A percentile compares a stretch with the other conserved stretches of the same genome.
phyloP scores from a whole-genome alignment of 306 rosid genomes.

The Trifolium dubium region DNA sequence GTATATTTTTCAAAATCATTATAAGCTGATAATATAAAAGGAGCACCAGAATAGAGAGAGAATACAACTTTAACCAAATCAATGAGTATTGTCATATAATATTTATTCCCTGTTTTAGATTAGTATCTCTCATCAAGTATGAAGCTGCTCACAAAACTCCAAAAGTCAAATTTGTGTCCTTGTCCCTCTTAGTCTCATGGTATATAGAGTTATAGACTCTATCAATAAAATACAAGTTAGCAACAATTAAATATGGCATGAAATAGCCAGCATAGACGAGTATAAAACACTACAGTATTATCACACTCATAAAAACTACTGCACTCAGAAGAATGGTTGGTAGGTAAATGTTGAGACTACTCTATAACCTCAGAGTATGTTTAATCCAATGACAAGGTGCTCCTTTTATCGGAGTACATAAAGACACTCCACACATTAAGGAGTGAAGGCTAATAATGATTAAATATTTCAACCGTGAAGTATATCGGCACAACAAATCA shows the following conservation, averaged over 20 bases:
- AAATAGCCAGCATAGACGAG: slow-evolving; percentile 1
- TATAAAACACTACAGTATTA: background rate
- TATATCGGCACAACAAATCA: slow-evolving; percentile 30
- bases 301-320: slow-evolving; percentile 20
- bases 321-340: slow-evolving; percentile 25
- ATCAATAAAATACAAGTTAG: slow-evolving; percentile 13
- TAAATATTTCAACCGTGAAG: background rate
- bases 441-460: too few species aligned
- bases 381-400: too few species aligned
- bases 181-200: slow-evolving; percentile 10
- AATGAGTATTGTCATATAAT: background rate
- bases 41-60: slow-evolving; percentile 12
- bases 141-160: slow-evolving; percentile 8
- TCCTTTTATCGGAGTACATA: too few species aligned
- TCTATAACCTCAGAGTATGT: too few species aligned
- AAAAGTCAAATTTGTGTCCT: background rate
- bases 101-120: slow-evolving; percentile 22
- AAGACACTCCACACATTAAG: too few species aligned
- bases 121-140: slow-evolving; percentile 18
- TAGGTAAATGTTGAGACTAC: background rate
- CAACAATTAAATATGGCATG: slow-evolving; percentile 11
- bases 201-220: slow-evolving; percentile 3
- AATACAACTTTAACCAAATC: background rate
- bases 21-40: slow-evolving; percentile 32
- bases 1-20: background rate